Base-by-base conservation (phyloP, 768 basidiomycete species). In the Multifurca ochricompacta region DNA sequence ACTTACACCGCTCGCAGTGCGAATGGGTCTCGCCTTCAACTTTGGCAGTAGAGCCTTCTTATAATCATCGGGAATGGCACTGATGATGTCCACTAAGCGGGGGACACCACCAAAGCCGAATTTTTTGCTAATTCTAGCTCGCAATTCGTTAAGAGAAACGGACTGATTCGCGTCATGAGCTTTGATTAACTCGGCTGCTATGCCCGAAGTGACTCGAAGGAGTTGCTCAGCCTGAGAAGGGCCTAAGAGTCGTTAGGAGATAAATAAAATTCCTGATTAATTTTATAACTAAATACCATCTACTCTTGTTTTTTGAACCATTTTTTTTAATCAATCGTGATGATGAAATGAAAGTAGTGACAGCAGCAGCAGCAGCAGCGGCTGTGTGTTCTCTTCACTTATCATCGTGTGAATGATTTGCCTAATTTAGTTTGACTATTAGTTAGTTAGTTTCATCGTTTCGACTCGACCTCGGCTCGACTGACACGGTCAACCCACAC, bases 1-100 rank as follows among this genome's bases (percentile, higher is more conserved):
- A 76, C 85, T 64, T 63, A 94, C 94, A 54, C 96, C 95, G 70
- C 92, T 95, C 7, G 96, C 96, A 3, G 95, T 98, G 59, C 96
- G 74, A 50, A 99, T 92, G 18, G 96, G 96, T 60, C 96, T 80
- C 18, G 96, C 95, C 61, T 83, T 87, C 56, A 99, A 72, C 68
- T 86, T 92, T 2, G 93, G 92, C 49, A 97, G 68, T 19, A 99
- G 70, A 6, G 86, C 86, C 62, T 91, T 91, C 71, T 93, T 93
- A 73, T 94, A 92, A 50, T 96, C 94, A 68, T 97, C 94, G 16
- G 96, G 96, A 46, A 98, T 95, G 34, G 96, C 96, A 59, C 91
- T 91, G 70, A 99, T 92, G 64, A 99, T 97, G 68, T 99, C 96
- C 41, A 98, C 95, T 18, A 99, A 78, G 42, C 96, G 71, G 0